Conservation (phyloP, 306 rosid genomes). For the Citrullus amarus region DNA sequence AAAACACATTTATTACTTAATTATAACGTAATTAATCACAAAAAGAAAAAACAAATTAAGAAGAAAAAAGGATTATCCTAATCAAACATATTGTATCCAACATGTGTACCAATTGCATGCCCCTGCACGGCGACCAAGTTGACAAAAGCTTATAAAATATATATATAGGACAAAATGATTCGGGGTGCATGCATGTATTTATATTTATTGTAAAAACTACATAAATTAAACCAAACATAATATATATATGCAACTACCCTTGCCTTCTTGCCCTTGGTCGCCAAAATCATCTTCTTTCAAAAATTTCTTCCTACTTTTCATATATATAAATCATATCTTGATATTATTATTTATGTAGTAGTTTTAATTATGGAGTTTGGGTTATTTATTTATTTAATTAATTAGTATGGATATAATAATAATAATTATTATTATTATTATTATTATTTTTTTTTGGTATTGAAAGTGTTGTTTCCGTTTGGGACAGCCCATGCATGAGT, state of each 20-base stretch:
- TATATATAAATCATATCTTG: background rate
- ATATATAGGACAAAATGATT: background rate
- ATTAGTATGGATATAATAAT: background rate
- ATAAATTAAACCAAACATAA: background rate
- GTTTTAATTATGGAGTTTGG: background rate
- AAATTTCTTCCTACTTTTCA: background rate
- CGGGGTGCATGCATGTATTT: background rate
- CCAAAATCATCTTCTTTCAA: background rate
- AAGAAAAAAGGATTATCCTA: background rate
- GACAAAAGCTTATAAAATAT: background rate
- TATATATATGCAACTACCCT: background rate
- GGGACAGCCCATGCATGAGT: conserved; percentile 10
- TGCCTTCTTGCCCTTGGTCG: background rate
- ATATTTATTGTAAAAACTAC: background rate
- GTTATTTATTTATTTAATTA: background rate
- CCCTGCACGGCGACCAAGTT: background rate
- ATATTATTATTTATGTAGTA: background rate
- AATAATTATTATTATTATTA: too few relatives aligned
- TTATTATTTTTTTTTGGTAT: background rate
- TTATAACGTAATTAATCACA: background rate
- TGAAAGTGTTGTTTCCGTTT: background rate
- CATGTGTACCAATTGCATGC: conserved; percentile 2
- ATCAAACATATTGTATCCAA: background rate
- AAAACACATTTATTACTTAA: background rate
- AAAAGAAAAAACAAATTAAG: background rate